Percentiles rank a stretch among this genome's conserved stretches.
Conservation (phyloP, 208 protist genomes). For the Leishmania arabica region DNA sequence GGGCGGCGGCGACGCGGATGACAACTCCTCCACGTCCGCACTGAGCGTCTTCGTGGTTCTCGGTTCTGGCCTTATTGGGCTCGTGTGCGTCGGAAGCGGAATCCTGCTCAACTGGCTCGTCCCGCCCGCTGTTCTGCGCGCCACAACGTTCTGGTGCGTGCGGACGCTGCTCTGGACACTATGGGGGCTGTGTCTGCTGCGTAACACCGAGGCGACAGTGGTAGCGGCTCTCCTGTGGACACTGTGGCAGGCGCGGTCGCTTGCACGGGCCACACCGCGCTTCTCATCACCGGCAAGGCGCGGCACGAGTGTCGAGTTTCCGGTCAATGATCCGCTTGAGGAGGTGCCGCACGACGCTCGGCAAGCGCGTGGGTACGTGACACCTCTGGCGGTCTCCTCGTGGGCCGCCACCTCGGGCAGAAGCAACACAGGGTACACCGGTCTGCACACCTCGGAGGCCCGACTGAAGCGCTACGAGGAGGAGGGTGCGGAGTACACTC, state of each 20-base stretch:
- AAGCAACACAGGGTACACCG: slow-evolving; percentile 5
- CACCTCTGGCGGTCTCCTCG: slow-evolving; percentile 20
- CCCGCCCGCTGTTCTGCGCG: slow-evolving; percentile 30
- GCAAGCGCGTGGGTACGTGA: slow-evolving; percentile 22
- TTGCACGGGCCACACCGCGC: neutral
- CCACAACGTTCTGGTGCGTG: slow-evolving; percentile 37
- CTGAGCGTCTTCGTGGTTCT: slow-evolving; percentile 3
- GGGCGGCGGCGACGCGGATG: neutral
- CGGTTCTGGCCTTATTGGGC: neutral
- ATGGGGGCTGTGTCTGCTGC: slow-evolving; percentile 24
- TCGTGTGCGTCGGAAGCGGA: slow-evolving; percentile 21
- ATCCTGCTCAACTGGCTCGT: slow-evolving; percentile 37
- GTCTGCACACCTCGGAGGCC: slow-evolving; percentile 7
- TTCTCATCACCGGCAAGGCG: neutral
- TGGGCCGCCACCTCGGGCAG: neutral
- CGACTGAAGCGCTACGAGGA: slow-evolving; percentile 51
- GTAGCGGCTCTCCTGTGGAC: neutral
- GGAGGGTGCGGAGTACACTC: slow-evolving; percentile 53
- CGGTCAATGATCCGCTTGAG: slow-evolving; percentile 7
- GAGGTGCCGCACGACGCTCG: slow-evolving; percentile 17
- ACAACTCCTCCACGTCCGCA: neutral
- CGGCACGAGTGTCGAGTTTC: neutral
- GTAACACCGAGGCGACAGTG: slow-evolving; percentile 53
- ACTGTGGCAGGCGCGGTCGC: neutral
- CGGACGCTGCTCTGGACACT: slow-evolving; percentile 15